phyloP scores from a whole-genome alignment of 176 grass and related monocot species.

The Paspalum vaginatum region DNA sequence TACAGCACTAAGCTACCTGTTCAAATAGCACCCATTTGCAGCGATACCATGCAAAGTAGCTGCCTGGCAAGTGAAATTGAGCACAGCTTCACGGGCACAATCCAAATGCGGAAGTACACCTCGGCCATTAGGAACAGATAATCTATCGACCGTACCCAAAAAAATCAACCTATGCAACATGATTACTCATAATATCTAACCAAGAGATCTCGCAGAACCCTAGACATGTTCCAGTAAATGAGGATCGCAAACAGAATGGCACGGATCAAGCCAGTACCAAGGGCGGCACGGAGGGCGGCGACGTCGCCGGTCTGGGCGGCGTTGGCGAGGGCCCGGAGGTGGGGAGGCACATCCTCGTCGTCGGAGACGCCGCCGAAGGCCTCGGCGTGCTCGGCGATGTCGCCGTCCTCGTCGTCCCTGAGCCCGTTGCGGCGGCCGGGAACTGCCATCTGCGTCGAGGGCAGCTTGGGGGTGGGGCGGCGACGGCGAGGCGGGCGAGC shows the following conservation, averaged over 20 bases:
- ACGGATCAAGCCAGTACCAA: conserved; percentile 46
- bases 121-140: no score
- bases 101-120: conserved; percentile 33
- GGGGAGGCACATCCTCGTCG: conserved; percentile 66
- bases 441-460: conserved; percentile 49
- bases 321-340: conserved; percentile 77
- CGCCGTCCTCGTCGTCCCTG: conserved; percentile 41
- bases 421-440: conserved; percentile 46
- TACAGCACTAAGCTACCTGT: not conserved
- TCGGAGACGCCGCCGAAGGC: conserved; percentile 34
- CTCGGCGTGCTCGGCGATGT: conserved; percentile 38
- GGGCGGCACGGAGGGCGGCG: conserved; percentile 59
- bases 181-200: not conserved
- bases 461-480: conserved; percentile 1
- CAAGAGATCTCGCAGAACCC: conserved; percentile 15
- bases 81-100: not conserved
- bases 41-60: not conserved
- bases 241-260: not conserved
- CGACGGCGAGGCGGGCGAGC: conserved; percentile 25
- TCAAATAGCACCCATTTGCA: not conserved
- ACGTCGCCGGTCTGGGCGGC: conserved; percentile 74
- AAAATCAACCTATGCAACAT: not conserved
- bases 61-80: not conserved
- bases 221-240: not conserved
- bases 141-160: not conserved